phyloP scores from a whole-genome alignment of 1,139 yeast genomes.

The Meyerozyma guilliermondii region DNA sequence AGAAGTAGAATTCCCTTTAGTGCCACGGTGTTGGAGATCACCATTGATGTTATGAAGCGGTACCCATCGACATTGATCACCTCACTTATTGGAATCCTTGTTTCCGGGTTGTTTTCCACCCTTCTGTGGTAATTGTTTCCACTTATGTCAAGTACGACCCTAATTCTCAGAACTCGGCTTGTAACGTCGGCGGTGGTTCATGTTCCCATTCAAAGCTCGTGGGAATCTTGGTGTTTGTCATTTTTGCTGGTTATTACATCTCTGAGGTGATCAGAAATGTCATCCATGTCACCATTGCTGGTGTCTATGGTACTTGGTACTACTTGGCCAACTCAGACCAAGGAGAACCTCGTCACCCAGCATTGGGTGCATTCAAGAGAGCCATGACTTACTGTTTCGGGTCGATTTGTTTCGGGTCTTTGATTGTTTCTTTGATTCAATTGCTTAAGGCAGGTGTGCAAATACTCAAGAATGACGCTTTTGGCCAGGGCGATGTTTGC shows the following conservation, averaged over 20 bases:
- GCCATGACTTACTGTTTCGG: slow-evolving; percentile 88
- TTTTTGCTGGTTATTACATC: slow-evolving; percentile 83
- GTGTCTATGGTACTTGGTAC: slow-evolving; percentile 90
- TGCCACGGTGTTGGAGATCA: slow-evolving; percentile 65
- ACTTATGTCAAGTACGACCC: slow-evolving; percentile 69
- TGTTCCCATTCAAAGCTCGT: slow-evolving; percentile 66
- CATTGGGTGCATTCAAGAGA: slow-evolving; percentile 74
- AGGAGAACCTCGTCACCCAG: slow-evolving; percentile 79
- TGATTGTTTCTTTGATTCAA: slow-evolving; percentile 74
- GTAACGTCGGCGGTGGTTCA: slow-evolving; percentile 51
- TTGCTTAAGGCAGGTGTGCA: slow-evolving; percentile 48
- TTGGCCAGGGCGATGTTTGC: slow-evolving; percentile 50
- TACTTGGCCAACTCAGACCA: slow-evolving; percentile 71
- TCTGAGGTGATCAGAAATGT: slow-evolving; percentile 80
- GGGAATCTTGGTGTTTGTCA: slow-evolving; percentile 63
- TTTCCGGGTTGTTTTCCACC: slow-evolving; percentile 60
- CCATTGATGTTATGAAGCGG: slow-evolving; percentile 69
- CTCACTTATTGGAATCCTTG: slow-evolving; percentile 59
- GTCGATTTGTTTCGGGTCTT: slow-evolving; percentile 82
- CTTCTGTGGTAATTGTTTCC: slow-evolving; percentile 68
- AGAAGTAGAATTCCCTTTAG: slow-evolving; percentile 68
- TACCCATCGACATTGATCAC: slow-evolving; percentile 67
- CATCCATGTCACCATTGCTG: slow-evolving; percentile 81
- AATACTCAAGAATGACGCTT: slow-evolving; percentile 48
- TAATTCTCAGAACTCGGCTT: slow-evolving; percentile 29